phyloP scores from a whole-genome alignment of 495 filamentous ascomycete genomes.

The Tuber brumale region DNA sequence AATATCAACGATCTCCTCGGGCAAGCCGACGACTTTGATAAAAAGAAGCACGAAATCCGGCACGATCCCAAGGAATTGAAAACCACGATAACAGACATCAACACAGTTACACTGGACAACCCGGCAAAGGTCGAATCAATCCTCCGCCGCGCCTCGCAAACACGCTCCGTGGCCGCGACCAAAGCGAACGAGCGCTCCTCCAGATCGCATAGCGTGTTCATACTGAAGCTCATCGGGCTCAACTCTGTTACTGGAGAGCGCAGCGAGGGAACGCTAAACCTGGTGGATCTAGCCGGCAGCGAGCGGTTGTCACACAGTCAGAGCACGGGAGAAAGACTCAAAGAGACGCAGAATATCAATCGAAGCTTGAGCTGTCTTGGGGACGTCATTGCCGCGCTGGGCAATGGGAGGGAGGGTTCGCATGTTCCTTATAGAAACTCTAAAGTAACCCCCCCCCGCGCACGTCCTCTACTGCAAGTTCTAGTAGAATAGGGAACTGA shows the following conservation, averaged over 20 bases:
- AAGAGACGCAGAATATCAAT: slow-evolving; percentile 97
- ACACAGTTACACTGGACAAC: slow-evolving; percentile 68
- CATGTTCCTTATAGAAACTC: slow-evolving; percentile 94
- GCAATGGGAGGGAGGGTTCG: slow-evolving; percentile 72
- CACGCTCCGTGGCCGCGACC: slow-evolving; percentile 87
- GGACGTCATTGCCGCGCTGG: slow-evolving; percentile 87
- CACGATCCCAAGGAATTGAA: slow-evolving; percentile 75
- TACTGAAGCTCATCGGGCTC: slow-evolving; percentile 76
- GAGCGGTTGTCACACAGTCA: slow-evolving; percentile 81
- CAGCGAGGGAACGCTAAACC: slow-evolving; percentile 87
- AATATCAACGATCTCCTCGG: slow-evolving; percentile 89
- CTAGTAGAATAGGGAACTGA: neutral
- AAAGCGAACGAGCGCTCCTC: slow-evolving; percentile 94
- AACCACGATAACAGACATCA: slow-evolving; percentile 78
- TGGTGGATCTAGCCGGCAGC: slow-evolving; percentile 91
- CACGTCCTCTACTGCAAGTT: neutral
- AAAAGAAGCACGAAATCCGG: slow-evolving; percentile 85
- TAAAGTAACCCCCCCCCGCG: slow-evolving; percentile 57
- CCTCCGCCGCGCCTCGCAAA: slow-evolving; percentile 67
- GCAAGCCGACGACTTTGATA: slow-evolving; percentile 64
- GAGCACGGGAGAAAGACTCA: slow-evolving; percentile 75
- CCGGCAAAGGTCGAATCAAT: slow-evolving; percentile 70
- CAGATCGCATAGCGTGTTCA: slow-evolving; percentile 92
- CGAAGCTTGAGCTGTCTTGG: slow-evolving; percentile 83
- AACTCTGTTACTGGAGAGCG: slow-evolving; percentile 75